Base-by-base conservation (phyloP, 306 rosid species). In the Sesbania bispinosa region DNA sequence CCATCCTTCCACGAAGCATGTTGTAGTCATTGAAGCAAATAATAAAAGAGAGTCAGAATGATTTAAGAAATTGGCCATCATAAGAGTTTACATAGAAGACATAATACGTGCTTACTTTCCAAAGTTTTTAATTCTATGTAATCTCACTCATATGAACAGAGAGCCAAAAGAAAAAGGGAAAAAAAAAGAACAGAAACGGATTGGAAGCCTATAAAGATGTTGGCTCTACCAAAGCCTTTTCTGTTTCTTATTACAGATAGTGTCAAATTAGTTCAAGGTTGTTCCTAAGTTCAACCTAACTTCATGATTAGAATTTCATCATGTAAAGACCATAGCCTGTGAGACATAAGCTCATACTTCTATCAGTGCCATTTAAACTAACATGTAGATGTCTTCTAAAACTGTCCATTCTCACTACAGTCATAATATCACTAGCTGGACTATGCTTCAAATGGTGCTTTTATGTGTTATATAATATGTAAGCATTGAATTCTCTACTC, bases 1-100 rank as follows among this genome's bases (percentile, higher is more conserved):
- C 90, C 76, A 89, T 92, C 62, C 84, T 82, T 58, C 89, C 94
- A 0, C 98, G 87, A 43, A 92, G 98, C 83, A 88, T 67, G 79
- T 73, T 81, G 98, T 89, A 3, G 94, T 92, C 62, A 89, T 96
- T 92, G 94, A 73, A 70, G 52, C 71, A 81, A 7, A 41, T 5
- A 48, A 65, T 0, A 26, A 8, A 19, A 60, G 42, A 26, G 19
- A 46, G 26, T 82, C 52, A 59, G 80, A 67, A 10, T 33, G 9
- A 43, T 9, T 14, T 65, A 27, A 42, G 39, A 70, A 46, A 35
- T 63, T 8, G 30, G 23, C 26, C 21, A 43, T 29, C 50, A 70
- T 36, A 24, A 69, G 14, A 79, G 45, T 18, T 10, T 26, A 51
- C 65, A 39, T 4, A 57, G 52, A 19, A 76, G 69, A 52, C 41